These are phyloP conservation scores for Arachnomyces sp. DNA, from an alignment of 2,329 filamentous ascomycete species.

Conservation along the genomic window DNA sequence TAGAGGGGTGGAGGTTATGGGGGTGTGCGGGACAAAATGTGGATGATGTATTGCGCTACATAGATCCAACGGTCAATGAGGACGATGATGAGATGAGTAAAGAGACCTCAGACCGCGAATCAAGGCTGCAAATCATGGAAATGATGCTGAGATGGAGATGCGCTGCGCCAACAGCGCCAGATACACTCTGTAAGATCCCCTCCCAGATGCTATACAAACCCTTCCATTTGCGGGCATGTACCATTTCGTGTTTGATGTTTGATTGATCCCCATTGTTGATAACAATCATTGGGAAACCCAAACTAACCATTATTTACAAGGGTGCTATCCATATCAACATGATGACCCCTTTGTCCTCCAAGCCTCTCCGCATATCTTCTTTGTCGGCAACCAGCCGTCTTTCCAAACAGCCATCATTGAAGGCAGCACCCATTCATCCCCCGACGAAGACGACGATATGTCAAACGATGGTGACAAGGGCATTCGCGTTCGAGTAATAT, in stretches of 20 bases:
- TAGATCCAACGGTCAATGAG: slow-evolving; percentile 43
- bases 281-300: slow-evolving; percentile 3
- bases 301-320: slow-evolving; percentile 35
- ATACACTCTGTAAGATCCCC: slow-evolving; percentile 69
- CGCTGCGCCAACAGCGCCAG: slow-evolving; percentile 85
- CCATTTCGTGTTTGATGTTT: background rate
- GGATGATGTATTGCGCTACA: slow-evolving; percentile 87
- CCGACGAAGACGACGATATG: slow-evolving; percentile 28
- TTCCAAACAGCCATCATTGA: slow-evolving; percentile 66
- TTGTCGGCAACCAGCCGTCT: slow-evolving; percentile 73
- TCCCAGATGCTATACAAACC: no score
- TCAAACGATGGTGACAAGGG: slow-evolving; percentile 41
- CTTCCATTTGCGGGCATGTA: background rate
- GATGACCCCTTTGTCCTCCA: slow-evolving; percentile 84
- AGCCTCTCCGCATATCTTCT: slow-evolving; percentile 80
- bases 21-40: slow-evolving; percentile 88
- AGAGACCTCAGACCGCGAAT: slow-evolving; percentile 46
- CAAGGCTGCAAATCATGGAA: slow-evolving; percentile 84
- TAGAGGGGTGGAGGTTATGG: slow-evolving; percentile 82
- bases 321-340: slow-evolving; percentile 94
- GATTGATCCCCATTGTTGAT: slow-evolving; percentile 5
- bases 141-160: slow-evolving; percentile 88
- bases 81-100: slow-evolving; percentile 18
- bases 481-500: slow-evolving; percentile 67
- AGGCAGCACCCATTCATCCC: slow-evolving; percentile 30